phyloP scores from a whole-genome alignment of 495 filamentous ascomycete genomes.

The Staphylotrichum tortipilum region DNA sequence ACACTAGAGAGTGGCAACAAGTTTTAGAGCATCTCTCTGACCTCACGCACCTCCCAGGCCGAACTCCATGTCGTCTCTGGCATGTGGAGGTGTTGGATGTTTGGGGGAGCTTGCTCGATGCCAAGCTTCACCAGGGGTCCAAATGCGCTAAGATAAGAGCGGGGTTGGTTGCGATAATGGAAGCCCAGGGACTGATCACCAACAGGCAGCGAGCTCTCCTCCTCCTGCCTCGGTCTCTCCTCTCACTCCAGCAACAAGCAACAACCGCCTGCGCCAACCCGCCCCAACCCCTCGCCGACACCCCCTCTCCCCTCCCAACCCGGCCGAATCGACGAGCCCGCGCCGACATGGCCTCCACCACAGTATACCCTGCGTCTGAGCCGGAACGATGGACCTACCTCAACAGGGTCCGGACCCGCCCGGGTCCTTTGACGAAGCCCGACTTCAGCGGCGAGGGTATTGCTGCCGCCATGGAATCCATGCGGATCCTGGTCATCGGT shows the following conservation, averaged over 20 bases:
- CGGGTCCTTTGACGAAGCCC: constrained; percentile 70
- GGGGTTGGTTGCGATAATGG: constrained; percentile 1
- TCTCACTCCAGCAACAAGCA: no score
- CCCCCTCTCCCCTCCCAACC: no score
- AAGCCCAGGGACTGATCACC: background rate
- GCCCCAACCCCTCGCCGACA: background rate
- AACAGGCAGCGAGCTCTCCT: constrained; percentile 3
- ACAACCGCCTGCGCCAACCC: background rate
- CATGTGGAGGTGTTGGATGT: no score
- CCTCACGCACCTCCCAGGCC: no score
- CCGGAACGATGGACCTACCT: constrained; percentile 55
- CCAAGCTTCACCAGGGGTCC: background rate
- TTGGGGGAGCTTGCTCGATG: no score
- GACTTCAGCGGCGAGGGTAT: constrained; percentile 59
- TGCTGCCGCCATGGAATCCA: constrained; percentile 46
- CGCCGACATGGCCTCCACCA: constrained; percentile 18
- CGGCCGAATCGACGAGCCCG: background rate
- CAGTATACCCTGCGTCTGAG: constrained; percentile 19
- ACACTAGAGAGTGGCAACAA: no score
- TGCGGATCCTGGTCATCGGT: constrained; percentile 42
- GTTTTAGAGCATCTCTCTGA: no score
- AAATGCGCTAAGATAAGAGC: constrained; percentile 1
- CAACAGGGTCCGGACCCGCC: constrained; percentile 62
- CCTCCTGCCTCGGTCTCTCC: background rate
- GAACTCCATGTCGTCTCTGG: no score